Conservation (phyloP, 1,139 yeast genomes). For the Suhomyces anneliseae region DNA sequence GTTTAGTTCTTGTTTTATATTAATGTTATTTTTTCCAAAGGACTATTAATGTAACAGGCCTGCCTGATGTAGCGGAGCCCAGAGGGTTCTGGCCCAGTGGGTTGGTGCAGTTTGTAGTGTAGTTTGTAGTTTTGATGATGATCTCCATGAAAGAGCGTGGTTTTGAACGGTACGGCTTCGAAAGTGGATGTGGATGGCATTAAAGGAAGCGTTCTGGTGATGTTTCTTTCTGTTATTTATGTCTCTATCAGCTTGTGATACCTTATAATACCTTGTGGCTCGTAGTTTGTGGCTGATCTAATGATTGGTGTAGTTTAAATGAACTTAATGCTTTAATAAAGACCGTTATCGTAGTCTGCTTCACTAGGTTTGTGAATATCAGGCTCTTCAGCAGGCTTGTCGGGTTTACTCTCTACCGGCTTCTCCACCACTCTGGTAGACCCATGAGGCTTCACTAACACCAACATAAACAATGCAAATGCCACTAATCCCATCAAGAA, state of each 20-base stretch:
- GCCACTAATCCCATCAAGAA: conserved; percentile 70
- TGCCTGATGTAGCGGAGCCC: conserved; percentile 1
- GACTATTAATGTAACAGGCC: conserved; percentile 5
- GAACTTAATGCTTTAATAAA: too few relatives aligned
- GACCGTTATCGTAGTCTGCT: background rate
- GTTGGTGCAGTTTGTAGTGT: too few relatives aligned
- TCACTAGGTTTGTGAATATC: background rate
- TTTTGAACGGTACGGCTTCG: too few relatives aligned
- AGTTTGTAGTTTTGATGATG: too few relatives aligned
- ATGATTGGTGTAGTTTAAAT: too few relatives aligned
- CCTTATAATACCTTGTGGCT: too few relatives aligned
- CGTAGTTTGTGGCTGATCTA: too few relatives aligned
- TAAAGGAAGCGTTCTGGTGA: too few relatives aligned
- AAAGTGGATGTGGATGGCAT: too few relatives aligned
- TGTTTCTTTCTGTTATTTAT: too few relatives aligned
- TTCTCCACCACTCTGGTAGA: conserved; percentile 19
- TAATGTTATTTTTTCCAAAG: background rate
- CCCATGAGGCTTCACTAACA: conserved; percentile 63
- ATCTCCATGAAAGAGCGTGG: too few relatives aligned
- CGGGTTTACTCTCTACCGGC: conserved; percentile 4
- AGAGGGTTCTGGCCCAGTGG: background rate
- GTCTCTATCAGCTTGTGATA: too few relatives aligned
- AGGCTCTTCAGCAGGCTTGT: conserved; percentile 9
- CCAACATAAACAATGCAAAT: conserved; percentile 66
- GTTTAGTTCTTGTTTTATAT: conserved; percentile 2